phyloP scores from a whole-genome alignment of 768 basidiomycete genomes.

The Crepidotus variabilis region DNA sequence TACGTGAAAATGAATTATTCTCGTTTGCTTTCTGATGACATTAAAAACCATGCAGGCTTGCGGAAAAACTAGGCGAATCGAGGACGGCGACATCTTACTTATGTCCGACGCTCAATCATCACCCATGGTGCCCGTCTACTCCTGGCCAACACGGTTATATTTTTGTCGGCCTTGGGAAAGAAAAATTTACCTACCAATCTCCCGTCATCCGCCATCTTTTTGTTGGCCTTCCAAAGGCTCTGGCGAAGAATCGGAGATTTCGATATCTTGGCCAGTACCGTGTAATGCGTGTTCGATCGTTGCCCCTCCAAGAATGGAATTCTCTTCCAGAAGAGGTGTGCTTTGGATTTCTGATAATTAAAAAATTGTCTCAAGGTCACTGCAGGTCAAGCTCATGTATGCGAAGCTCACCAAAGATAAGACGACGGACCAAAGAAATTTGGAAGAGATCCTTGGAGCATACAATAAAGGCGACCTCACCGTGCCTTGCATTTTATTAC shows the following conservation, averaged over 20 bases:
- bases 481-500: constrained; percentile 47
- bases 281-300: constrained; percentile 35
- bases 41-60: constrained; percentile 10
- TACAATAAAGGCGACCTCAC: constrained; percentile 39
- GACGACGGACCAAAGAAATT: constrained; percentile 27
- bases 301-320: constrained; percentile 45
- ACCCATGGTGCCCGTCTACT: constrained; percentile 48
- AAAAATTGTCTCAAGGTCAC: constrained; percentile 1
- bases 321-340: constrained; percentile 36
- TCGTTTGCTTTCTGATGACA: neutral
- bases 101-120: constrained; percentile 47
- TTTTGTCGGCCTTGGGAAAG: constrained; percentile 49
- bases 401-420: constrained; percentile 36
- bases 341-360: neutral
- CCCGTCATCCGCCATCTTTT: constrained; percentile 43
- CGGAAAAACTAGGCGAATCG: constrained; percentile 16
- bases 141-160: constrained; percentile 53
- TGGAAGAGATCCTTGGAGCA: constrained; percentile 32
- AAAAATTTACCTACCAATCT: constrained; percentile 35
- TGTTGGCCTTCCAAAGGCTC: constrained; percentile 32
- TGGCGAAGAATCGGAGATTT: constrained; percentile 28
- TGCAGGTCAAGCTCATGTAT: constrained; percentile 32
- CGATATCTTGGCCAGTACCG: constrained; percentile 44
- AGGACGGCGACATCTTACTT: constrained; percentile 37
- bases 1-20: constrained; percentile 12